phyloP scores from a whole-genome alignment of 257 asterid species.

The Nicotiana noctiflora region DNA sequence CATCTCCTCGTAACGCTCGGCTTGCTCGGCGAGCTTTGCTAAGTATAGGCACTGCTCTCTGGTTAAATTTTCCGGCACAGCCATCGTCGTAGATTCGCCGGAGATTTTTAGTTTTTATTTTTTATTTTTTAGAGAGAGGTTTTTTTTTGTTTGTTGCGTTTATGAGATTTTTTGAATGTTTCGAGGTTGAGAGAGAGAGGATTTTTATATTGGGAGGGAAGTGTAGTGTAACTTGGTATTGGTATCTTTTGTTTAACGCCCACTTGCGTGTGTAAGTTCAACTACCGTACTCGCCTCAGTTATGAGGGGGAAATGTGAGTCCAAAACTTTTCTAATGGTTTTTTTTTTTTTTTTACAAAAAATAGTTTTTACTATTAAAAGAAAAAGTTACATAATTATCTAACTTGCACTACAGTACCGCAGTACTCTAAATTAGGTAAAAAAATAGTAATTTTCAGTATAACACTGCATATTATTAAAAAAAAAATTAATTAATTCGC shows the following conservation, averaged over 20 bases:
- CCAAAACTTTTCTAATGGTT: too few relatives aligned
- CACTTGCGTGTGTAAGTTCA: background rate
- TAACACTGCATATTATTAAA: too few relatives aligned
- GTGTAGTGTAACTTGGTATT: background rate
- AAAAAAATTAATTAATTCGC: too few relatives aligned
- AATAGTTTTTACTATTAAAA: too few relatives aligned
- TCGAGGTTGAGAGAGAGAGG: background rate
- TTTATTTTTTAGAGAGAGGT: too few relatives aligned
- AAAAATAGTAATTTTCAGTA: too few relatives aligned
- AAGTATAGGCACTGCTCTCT: constrained; percentile 64
- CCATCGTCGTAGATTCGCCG: constrained; percentile 19
- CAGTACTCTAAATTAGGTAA: too few relatives aligned
- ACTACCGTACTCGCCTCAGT: background rate
- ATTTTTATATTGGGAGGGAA: background rate
- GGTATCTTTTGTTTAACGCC: background rate
- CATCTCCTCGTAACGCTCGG: constrained; percentile 75
- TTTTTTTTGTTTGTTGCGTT: background rate
- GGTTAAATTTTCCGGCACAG: constrained; percentile 21
- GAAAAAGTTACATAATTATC: too few relatives aligned
- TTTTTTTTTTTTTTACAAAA: too few relatives aligned
- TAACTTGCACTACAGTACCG: too few relatives aligned
- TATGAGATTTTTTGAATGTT: background rate
- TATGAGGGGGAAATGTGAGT: too few relatives aligned
- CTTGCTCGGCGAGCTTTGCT: constrained; percentile 71
- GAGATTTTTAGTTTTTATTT: background rate